phyloP scores from a whole-genome alignment of 2,329 filamentous ascomycete genomes.

The Anthostomella pinea region DNA sequence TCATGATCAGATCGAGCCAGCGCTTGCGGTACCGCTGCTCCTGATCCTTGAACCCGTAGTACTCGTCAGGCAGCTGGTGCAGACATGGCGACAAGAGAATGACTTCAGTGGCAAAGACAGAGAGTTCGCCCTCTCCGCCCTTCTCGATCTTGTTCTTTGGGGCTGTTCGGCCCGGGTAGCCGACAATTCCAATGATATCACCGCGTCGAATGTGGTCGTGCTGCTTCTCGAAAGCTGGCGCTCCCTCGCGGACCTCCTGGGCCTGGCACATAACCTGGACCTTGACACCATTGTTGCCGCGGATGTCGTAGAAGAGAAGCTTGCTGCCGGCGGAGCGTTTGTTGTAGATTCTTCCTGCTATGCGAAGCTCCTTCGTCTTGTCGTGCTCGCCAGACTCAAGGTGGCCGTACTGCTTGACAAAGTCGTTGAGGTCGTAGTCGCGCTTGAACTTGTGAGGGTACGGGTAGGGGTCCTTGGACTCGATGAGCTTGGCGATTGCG shows the following conservation, averaged over 20 bases:
- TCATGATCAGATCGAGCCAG: conserved; percentile 96
- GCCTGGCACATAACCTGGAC: conserved; percentile 92
- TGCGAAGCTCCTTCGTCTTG: conserved; percentile 69
- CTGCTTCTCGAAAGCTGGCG: conserved; percentile 74
- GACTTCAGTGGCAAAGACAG: conserved; percentile 86
- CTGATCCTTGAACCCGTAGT: conserved; percentile 93
- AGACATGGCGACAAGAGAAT: conserved; percentile 85
- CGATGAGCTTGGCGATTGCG: conserved; percentile 70
- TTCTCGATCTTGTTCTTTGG: conserved; percentile 82
- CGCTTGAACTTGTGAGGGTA: conserved; percentile 86
- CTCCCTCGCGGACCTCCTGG: conserved; percentile 67
- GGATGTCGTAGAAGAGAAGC: conserved; percentile 88
- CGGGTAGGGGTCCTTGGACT: conserved; percentile 69
- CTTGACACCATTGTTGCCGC: conserved; percentile 56
- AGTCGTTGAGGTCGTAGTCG: conserved; percentile 78
- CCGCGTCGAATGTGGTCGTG: conserved; percentile 86
- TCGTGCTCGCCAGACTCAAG: conserved; percentile 86
- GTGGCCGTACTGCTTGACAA: conserved; percentile 71
- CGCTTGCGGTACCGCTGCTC: conserved; percentile 91
- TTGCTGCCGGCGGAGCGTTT: conserved; percentile 80
- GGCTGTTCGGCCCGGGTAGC: conserved; percentile 79
- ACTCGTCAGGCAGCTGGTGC: conserved; percentile 83
- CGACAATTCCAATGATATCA: conserved; percentile 87
- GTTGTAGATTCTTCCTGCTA: conserved; percentile 87
- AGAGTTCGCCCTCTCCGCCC: conserved; percentile 84